These are phyloP conservation scores for Veloporphyrellus conicus DNA, from an alignment of 1,284 basidiomycete species.

Conservation along the genomic window DNA sequence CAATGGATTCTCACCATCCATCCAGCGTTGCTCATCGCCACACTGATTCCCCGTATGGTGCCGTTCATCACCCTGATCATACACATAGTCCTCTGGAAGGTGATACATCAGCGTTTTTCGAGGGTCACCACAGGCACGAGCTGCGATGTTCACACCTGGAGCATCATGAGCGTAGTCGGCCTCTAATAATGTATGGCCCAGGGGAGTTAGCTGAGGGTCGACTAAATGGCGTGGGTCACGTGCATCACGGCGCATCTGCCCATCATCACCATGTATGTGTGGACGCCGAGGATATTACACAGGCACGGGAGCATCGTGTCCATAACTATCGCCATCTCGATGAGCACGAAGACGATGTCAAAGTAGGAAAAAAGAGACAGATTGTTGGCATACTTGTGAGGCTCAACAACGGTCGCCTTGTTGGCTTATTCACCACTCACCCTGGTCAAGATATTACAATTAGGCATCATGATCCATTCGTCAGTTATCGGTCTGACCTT, in stretches of 20 bases:
- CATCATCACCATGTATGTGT: constrained; percentile 15
- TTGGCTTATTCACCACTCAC: not conserved
- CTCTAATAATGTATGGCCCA: constrained; percentile 25
- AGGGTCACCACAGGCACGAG: constrained; percentile 46
- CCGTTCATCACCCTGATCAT: constrained; percentile 10
- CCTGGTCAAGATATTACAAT: constrained; percentile 58
- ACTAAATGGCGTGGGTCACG: not conserved
- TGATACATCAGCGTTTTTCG: constrained; percentile 22
- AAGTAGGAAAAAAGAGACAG: constrained; percentile 52
- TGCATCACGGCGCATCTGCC: not conserved
- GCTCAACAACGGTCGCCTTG: not conserved
- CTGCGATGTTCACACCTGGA: constrained; percentile 31
- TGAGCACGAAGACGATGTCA: constrained; percentile 20
- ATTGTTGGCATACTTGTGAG: constrained; percentile 61
- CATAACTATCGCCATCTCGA: constrained; percentile 4
- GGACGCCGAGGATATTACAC: not conserved
- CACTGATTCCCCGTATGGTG: constrained; percentile 21
- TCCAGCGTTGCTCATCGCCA: constrained; percentile 5
- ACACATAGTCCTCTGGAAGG: constrained; percentile 1
- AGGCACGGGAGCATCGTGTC: constrained; percentile 2
- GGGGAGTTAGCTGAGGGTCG: constrained; percentile 3
- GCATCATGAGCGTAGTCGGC: constrained; percentile 36
- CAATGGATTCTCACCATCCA: constrained; percentile 5
- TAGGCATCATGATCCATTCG: constrained; percentile 80
- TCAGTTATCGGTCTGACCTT: constrained; percentile 73